Evolutionary conservation across 495 filamentous ascomycete genomes (phyloP).

Genomic region (Friedmanniomyces endolithicus): DNA sequence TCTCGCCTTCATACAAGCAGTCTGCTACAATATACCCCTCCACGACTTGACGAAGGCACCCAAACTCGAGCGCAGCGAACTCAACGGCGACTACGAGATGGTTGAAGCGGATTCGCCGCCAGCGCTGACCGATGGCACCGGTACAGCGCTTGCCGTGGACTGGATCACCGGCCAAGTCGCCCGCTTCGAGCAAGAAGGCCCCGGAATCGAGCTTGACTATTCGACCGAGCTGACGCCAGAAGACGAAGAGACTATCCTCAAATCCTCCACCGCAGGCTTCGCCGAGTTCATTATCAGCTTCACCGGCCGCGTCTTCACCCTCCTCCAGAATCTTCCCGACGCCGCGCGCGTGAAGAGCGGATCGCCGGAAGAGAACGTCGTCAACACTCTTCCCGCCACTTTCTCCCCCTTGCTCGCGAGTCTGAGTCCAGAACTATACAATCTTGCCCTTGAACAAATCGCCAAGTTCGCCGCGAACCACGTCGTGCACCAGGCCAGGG

Average conservation of each 20-base stretch:
- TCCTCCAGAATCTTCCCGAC: conserved; percentile 91
- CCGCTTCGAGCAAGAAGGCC: conserved; percentile 78
- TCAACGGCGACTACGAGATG: conserved; percentile 22
- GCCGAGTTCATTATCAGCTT: conserved; percentile 84
- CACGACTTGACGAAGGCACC: conserved; percentile 55
- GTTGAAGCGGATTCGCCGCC: conserved; percentile 43
- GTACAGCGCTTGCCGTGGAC: conserved; percentile 55
- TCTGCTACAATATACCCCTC: conserved; percentile 90
- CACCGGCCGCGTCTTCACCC: conserved; percentile 84
- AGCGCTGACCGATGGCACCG: conserved; percentile 35
- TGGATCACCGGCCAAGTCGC: conserved; percentile 94
- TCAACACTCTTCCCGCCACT: conserved; percentile 87
- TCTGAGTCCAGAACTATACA: conserved; percentile 86
- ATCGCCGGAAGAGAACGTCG: conserved; percentile 90
- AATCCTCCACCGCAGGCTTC: conserved; percentile 91
- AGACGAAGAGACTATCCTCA: conserved; percentile 77
- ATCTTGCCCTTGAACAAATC: conserved; percentile 81
- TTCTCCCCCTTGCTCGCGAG: conserved; percentile 83
- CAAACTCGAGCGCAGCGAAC: conserved; percentile 18
- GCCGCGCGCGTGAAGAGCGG: conserved; percentile 71
- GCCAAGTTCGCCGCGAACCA: conserved; percentile 86
- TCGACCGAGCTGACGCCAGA: conserved; percentile 65
- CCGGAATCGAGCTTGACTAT: conserved; percentile 75
- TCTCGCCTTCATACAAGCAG: conserved; percentile 83
- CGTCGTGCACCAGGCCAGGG: conserved; percentile 91